These are phyloP conservation scores for Phytophthora crassamura DNA, from an alignment of 352 stramenopile species.

Conservation along the genomic window DNA sequence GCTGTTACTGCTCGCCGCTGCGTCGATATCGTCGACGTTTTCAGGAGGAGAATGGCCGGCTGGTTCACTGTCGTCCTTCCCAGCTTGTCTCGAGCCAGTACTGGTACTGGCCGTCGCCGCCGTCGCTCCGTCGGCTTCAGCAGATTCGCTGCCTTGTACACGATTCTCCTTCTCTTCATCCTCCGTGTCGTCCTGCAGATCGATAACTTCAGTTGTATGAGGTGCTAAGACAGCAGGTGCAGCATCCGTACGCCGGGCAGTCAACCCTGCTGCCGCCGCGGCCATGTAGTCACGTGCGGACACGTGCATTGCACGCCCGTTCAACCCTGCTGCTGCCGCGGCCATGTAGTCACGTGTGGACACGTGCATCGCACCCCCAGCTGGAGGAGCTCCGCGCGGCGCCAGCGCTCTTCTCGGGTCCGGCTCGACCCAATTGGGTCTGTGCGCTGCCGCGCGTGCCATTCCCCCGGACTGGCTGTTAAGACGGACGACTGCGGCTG, in stretches of 20 bases:
- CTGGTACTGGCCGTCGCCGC: neutral
- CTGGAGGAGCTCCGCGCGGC: conserved; percentile 5
- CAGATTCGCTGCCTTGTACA: neutral
- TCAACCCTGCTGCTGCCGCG: conserved; percentile 10
- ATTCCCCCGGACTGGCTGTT: conserved; percentile 1
- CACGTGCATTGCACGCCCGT: conserved; percentile 11
- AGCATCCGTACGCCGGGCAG: neutral
- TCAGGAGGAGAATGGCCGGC: neutral
- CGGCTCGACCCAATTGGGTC: conserved; percentile 26
- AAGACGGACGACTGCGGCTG: conserved; percentile 10
- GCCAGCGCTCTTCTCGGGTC: conserved; percentile 13
- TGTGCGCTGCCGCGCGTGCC: neutral
- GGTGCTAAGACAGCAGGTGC: neutral
- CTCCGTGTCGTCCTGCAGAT: conserved; percentile 42
- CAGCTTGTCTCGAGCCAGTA: neutral
- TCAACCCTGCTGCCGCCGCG: conserved; percentile 10
- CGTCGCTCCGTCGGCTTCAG: neutral
- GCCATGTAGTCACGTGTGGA: conserved; percentile 3
- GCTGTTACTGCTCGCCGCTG: too few relatives aligned
- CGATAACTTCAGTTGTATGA: conserved; percentile 25
- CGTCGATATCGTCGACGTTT: neutral
- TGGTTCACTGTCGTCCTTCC: neutral
- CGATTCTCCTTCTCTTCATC: conserved; percentile 31
- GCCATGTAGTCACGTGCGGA: conserved; percentile 4
- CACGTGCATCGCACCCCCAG: conserved; percentile 10